Percentiles rank a stretch among this genome's conserved stretches.
phyloP scores from a whole-genome alignment of 768 basidiomycete species.

The Russula lepida region DNA sequence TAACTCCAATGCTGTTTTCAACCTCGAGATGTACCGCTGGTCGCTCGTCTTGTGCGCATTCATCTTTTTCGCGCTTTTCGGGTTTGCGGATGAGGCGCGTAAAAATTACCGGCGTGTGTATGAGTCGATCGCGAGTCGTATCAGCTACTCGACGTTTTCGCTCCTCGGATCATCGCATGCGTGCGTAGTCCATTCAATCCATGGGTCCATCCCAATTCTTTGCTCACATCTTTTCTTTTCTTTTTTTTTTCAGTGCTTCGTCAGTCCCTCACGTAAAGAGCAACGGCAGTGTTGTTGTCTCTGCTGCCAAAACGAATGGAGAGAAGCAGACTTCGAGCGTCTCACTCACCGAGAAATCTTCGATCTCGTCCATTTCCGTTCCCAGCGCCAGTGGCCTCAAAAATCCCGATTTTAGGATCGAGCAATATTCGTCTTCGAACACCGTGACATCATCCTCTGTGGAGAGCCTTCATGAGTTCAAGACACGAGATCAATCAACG shows the following conservation, averaged over 20 bases:
- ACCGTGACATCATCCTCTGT: not conserved
- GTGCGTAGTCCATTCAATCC: not conserved
- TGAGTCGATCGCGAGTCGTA: slow-evolving; percentile 9
- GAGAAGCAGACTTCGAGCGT: not conserved
- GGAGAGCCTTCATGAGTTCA: not conserved
- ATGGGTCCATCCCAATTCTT: not conserved
- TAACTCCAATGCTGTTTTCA: not conserved
- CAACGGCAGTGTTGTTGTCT: not conserved
- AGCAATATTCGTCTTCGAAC: not conserved
- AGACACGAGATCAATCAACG: not conserved
- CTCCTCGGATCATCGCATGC: not conserved
- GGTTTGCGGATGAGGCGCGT: not conserved
- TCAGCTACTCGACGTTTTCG: slow-evolving; percentile 21
- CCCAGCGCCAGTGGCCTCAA: not conserved
- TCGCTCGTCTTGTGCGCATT: not conserved
- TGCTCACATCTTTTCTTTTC: not conserved
- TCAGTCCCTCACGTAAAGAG: not conserved
- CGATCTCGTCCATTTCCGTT: not conserved
- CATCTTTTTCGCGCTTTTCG: not conserved
- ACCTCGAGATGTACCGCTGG: not conserved
- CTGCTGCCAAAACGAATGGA: not conserved
- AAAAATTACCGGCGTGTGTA: not conserved
- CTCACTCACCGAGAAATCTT: not conserved
- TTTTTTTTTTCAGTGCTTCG: not conserved
- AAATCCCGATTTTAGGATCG: not conserved